Conservation (phyloP, 2,329 filamentous ascomycete genomes). For the Botrytis squamosa region DNA sequence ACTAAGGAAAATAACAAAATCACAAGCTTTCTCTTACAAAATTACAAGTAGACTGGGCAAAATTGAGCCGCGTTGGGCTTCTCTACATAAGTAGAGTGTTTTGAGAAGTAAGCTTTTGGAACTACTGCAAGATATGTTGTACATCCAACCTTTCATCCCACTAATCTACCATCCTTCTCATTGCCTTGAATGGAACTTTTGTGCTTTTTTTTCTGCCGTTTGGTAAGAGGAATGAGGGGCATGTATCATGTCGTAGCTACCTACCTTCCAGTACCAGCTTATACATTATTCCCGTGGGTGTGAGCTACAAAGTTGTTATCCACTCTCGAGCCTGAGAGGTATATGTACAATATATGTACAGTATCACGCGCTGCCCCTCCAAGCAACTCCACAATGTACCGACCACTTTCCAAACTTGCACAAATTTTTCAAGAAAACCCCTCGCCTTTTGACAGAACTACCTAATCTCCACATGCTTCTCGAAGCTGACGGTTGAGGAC, state of each 20-base stretch:
- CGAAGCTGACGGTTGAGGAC: background rate
- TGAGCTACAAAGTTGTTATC: background rate
- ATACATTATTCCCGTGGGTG: background rate
- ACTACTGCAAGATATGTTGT: slow-evolving; percentile 13
- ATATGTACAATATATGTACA: slow-evolving; percentile 8
- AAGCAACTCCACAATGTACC: background rate
- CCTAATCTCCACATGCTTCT: slow-evolving; percentile 8
- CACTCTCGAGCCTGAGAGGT: background rate
- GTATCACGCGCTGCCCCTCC: background rate
- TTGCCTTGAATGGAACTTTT: background rate
- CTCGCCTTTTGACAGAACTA: background rate
- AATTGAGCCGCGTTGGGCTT: slow-evolving; percentile 12
- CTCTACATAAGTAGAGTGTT: slow-evolving; percentile 5
- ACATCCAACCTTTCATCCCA: slow-evolving; percentile 1
- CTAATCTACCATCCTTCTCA: background rate
- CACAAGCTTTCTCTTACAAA: background rate
- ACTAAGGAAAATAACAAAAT: background rate
- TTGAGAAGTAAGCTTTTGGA: background rate
- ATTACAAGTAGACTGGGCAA: background rate
- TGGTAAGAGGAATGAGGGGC: background rate
- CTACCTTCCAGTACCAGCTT: background rate
- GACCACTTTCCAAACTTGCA: background rate
- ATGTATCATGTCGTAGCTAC: slow-evolving; percentile 6
- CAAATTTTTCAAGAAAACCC: background rate
- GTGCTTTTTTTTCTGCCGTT: background rate